Conservation (phyloP, 75 land plant species). For the Selaginella tamariscina region DNA sequence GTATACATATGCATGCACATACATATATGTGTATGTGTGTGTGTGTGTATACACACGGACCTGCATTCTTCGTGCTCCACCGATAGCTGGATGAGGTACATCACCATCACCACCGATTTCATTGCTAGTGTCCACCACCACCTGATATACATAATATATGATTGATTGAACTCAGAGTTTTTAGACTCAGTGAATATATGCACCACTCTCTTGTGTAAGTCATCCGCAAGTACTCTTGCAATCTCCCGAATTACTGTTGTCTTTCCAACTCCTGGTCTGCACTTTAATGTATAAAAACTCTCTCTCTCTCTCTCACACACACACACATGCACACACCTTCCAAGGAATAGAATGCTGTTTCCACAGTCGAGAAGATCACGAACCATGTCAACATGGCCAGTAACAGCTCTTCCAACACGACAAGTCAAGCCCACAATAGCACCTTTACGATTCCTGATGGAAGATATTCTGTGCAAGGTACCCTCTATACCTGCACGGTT, state of each 20-base stretch:
- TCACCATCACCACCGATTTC: slow-evolving; percentile 75
- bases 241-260: slow-evolving; percentile 77
- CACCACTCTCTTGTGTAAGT: slow-evolving; percentile 55
- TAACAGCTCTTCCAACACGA: slow-evolving; percentile 65
- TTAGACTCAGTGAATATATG: too few species aligned
- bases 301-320: too few species aligned
- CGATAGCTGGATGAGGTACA: slow-evolving; percentile 59
- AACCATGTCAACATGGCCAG: slow-evolving; percentile 68
- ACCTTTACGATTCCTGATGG: slow-evolving; percentile 62
- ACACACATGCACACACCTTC: slow-evolving; percentile 39
- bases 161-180: too few species aligned
- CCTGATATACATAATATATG: slow-evolving; percentile 35
- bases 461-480: slow-evolving; percentile 65
- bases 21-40: too few species aligned
- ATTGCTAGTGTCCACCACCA: slow-evolving; percentile 69
- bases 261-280: slow-evolving; percentile 66
- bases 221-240: slow-evolving; percentile 59
- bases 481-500: slow-evolving; percentile 77
- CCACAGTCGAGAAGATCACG: slow-evolving; percentile 45
- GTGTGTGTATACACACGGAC: too few species aligned
- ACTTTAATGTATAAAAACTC: too few species aligned
- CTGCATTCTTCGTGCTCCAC: slow-evolving; percentile 66
- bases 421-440: slow-evolving; percentile 56
- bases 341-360: slow-evolving; percentile 61
- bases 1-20: too few species aligned